Conservation (phyloP, 148 eudicot genomes). For the Polygonum maritimum region DNA sequence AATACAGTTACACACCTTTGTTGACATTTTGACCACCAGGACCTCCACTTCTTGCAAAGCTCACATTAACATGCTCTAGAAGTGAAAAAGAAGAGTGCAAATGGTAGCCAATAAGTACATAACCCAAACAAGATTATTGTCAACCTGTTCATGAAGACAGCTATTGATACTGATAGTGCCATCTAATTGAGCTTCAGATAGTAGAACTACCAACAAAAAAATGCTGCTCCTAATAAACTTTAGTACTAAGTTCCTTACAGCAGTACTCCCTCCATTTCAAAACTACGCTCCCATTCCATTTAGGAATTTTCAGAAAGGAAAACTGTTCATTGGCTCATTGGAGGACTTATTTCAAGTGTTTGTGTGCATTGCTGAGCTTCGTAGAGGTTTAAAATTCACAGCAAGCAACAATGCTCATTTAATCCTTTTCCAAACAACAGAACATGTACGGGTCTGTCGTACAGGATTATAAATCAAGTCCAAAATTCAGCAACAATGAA, state of each 20-base stretch:
- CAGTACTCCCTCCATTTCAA: background rate
- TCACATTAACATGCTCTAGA: slow-evolving; percentile 67
- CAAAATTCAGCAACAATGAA: background rate
- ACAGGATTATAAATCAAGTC: background rate
- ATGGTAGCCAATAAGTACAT: background rate
- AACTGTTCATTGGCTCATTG: background rate
- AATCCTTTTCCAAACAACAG: background rate
- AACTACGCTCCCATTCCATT: background rate
- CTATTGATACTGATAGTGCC: background rate
- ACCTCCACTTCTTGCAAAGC: slow-evolving; percentile 79
- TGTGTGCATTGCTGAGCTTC: background rate
- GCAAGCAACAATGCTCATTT: background rate
- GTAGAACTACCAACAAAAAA: background rate
- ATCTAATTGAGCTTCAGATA: background rate
- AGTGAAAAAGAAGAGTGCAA: slow-evolving; percentile 6
- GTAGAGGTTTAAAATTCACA: background rate
- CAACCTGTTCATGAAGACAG: background rate
- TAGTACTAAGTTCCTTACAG: background rate
- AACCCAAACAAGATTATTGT: background rate
- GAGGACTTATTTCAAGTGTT: background rate
- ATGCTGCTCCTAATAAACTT: background rate
- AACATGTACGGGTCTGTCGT: background rate
- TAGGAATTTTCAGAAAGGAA: background rate
- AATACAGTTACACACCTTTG: slow-evolving; percentile 44
- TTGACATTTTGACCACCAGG: slow-evolving; percentile 90